Evolutionary conservation across 805 yeast genomes (phyloP).

Genomic region (Schwanniomyces sp.): DNA sequence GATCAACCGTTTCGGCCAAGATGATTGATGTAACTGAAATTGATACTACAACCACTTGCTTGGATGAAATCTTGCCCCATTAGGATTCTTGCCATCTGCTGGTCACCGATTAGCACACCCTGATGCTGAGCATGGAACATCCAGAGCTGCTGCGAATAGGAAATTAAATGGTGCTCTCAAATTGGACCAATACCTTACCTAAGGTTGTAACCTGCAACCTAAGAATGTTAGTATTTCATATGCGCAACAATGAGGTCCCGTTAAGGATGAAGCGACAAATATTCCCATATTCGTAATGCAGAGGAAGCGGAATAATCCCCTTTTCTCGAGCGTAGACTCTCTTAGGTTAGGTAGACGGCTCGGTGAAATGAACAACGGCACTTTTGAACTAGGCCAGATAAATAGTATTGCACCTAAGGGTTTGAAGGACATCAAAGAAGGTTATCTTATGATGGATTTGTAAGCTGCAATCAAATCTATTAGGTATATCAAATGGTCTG

Average conservation of each 20-base stretch:
- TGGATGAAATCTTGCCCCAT: conserved; percentile 21
- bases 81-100: conserved; percentile 34
- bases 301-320: conserved; percentile 22
- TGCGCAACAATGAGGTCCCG: not conserved
- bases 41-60: conserved; percentile 13
- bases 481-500: too few species aligned
- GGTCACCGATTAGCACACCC: conserved; percentile 26
- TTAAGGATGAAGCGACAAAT: not conserved
- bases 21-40: conserved; percentile 22
- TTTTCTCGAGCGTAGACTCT: conserved; percentile 34
- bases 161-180: conserved; percentile 5
- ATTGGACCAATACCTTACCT: not conserved
- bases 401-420: too few species aligned
- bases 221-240: not conserved
- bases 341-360: conserved; percentile 43
- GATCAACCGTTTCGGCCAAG: conserved; percentile 25
- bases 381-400: too few species aligned
- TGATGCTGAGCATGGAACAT: conserved; percentile 30
- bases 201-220: not conserved
- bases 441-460: too few species aligned
- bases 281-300: not conserved
- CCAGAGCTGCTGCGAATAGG: conserved; percentile 23
- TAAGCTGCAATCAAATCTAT: too few species aligned
- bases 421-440: too few species aligned
- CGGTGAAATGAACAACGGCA: conserved; percentile 39